phyloP scores from a whole-genome alignment of 495 filamentous ascomycete species.

The Clohesyomyces aquaticus region DNA sequence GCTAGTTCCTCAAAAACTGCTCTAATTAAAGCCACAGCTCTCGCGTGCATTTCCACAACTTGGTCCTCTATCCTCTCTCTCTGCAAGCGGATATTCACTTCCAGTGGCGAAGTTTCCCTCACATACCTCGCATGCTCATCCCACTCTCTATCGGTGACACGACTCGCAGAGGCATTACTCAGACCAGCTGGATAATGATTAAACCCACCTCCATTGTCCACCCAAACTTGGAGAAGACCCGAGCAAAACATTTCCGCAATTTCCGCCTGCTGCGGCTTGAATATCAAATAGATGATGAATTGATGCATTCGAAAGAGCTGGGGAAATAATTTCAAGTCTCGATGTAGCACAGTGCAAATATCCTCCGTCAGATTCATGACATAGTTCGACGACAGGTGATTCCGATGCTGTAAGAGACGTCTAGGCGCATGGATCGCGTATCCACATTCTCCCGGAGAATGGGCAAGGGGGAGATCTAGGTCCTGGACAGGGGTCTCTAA shows the following conservation, averaged over 20 bases:
- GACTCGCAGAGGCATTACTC: constrained; percentile 19
- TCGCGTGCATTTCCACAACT: constrained; percentile 3
- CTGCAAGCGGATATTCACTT: constrained; percentile 7
- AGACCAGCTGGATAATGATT: constrained; percentile 27
- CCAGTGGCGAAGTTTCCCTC: not conserved
- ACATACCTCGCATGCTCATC: constrained; percentile 12
- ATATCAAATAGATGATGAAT: constrained; percentile 31
- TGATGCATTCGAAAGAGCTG: constrained; percentile 19
- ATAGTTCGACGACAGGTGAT: constrained; percentile 17
- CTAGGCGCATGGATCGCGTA: constrained; percentile 16
- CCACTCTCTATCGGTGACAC: constrained; percentile 15
- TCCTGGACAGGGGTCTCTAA: not conserved
- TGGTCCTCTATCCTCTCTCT: constrained; percentile 3
- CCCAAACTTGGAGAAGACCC: constrained; percentile 28
- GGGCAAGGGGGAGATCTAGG: constrained; percentile 8
- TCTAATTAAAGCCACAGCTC: constrained; percentile 7
- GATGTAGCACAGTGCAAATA: constrained; percentile 13
- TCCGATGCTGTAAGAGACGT: constrained; percentile 20
- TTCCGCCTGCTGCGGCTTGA: constrained; percentile 14
- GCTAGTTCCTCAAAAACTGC: constrained; percentile 9
- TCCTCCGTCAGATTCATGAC: constrained; percentile 30
- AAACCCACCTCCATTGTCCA: constrained; percentile 29
- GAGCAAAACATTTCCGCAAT: constrained; percentile 33
- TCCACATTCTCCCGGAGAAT: constrained; percentile 25
- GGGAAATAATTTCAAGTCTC: not conserved